Base-by-base conservation (phyloP, 495 filamentous ascomycete genomes). In the Tuber indicum region DNA sequence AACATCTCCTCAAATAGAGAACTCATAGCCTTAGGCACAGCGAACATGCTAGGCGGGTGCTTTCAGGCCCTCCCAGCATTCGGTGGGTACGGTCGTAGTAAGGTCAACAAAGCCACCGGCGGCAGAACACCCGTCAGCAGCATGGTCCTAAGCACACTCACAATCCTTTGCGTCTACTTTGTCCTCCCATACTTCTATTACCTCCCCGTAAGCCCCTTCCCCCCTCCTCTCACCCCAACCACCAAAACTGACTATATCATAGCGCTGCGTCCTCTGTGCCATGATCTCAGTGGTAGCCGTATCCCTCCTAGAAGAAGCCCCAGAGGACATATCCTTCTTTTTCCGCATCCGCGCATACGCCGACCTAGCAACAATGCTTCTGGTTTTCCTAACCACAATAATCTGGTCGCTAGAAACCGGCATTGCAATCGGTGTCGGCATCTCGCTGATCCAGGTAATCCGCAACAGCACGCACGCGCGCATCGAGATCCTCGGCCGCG, bases 231-330 rank as follows among this genome's bases (percentile, higher is more conserved):
- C 12, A 41, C 23, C 17, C 49, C 14, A 39, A 58, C 26, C 58
- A 66, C 58, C 26, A 66, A 66, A 39, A 78, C 58, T 66, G 4
- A 66, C 26, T 36, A 17, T 66, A 66, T 14, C 26, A 19, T 16
- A 66, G 58, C 75, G 49, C 32, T 77, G 39, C 82, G 93, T 98
- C 12, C 88, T 99, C 45, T 96, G 90, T 72, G 89, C 96, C 42
- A 94, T 98, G 89, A 98, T 99, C 79, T 94, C 92, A 58, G 95
- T 97, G 1, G 96, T 99, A 41, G 96, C 95, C 71, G 97, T 91
- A 86, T 94, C 93, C 23, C 88, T 99, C 7, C 91, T 98, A 74
- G 96, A 99, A 86, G 96, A 99, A 86, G 93, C 93, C 47, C 96
- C 96, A 0, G 91, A 93, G 81, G 96, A 99, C 84, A 86, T 99